Conservation (phyloP, 129 eudicot genomes). For the Cynara cardunculus region DNA sequence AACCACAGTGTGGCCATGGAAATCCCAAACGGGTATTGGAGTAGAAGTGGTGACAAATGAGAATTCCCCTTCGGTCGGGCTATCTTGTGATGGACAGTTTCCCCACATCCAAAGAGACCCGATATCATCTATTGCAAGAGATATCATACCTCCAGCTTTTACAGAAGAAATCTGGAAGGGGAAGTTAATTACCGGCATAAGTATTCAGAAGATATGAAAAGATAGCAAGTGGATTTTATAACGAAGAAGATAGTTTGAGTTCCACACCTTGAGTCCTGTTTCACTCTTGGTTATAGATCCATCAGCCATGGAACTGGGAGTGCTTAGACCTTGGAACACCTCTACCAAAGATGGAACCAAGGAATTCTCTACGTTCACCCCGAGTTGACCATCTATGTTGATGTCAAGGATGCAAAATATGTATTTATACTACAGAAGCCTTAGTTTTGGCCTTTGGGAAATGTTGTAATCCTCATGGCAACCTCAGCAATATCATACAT, state of each 20-base stretch:
- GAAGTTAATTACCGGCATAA: conserved; percentile 1
- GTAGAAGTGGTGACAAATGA: conserved; percentile 31
- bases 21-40: conserved; percentile 71
- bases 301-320: conserved; percentile 28
- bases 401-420: conserved; percentile 44
- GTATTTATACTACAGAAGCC: neutral
- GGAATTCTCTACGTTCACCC: conserved; percentile 56
- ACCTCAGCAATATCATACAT: no score
- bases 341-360: conserved; percentile 55
- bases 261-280: conserved; percentile 55
- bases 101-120: conserved; percentile 96
- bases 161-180: conserved; percentile 53
- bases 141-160: conserved; percentile 98
- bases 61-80: conserved; percentile 42
- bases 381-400: conserved; percentile 79
- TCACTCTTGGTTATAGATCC: conserved; percentile 34
- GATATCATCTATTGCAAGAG: conserved; percentile 74
- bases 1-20: conserved; percentile 90
- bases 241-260: neutral
- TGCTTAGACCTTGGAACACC: conserved; percentile 47
- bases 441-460: neutral
- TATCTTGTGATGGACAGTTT: conserved; percentile 62
- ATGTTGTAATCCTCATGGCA: neutral
- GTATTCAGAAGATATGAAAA: neutral
- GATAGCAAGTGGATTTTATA: neutral